These are phyloP conservation scores for Stentor roeselii DNA, from an alignment of 73 alveolate genomes.

Conservation along the genomic window DNA sequence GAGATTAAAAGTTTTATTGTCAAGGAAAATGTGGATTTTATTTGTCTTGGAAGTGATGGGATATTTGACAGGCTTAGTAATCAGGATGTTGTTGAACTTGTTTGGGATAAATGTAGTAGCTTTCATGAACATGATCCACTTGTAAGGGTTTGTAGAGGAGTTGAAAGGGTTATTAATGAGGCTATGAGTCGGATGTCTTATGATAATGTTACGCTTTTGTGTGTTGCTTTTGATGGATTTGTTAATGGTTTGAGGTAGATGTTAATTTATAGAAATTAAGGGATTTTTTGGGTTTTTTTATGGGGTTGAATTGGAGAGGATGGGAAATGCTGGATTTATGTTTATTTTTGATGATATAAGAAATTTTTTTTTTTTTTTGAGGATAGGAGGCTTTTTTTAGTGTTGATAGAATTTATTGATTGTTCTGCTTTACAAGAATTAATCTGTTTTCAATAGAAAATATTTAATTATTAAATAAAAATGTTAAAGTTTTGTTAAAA, in stretches of 20 bases:
- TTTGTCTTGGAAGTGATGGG: slow-evolving; percentile 86
- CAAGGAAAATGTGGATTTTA: slow-evolving; percentile 61
- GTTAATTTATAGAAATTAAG: background rate
- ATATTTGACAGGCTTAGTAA: slow-evolving; percentile 91
- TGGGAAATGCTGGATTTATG: no score
- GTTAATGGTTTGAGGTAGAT: no score
- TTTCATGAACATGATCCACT: background rate
- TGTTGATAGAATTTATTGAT: background rate
- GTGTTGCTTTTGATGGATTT: slow-evolving; percentile 7
- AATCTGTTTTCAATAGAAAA: no score
- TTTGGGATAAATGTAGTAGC: slow-evolving; percentile 13
- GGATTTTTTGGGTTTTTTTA: background rate
- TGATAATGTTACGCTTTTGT: background rate
- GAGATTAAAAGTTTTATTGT: slow-evolving; percentile 84
- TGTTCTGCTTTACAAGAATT: no score
- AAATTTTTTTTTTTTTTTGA: background rate
- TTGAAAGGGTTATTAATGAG: background rate
- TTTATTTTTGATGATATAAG: no score
- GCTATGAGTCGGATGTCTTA: background rate
- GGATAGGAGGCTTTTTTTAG: background rate
- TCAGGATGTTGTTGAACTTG: slow-evolving; percentile 84
- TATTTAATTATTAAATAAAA: no score
- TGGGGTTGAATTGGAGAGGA: background rate
- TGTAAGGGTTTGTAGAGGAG: background rate
- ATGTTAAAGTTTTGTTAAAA: no score